Conservation (phyloP, 2,329 filamentous ascomycete species). For the Xylariaceae sp. region DNA sequence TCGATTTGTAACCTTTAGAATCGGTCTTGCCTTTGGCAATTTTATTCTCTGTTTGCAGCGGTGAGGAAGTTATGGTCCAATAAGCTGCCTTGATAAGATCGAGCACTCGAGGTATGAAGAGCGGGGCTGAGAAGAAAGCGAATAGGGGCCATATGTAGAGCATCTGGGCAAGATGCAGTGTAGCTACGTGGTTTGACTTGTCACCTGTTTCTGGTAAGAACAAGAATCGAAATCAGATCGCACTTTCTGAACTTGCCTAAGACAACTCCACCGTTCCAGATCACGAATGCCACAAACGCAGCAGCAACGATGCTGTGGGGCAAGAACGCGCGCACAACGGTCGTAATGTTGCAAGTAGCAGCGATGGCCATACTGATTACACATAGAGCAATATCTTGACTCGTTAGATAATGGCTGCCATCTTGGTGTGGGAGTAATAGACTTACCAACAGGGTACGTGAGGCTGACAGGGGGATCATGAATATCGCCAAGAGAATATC, state of each 20-base stretch:
- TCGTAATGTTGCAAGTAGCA: constrained; percentile 45
- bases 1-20: neutral
- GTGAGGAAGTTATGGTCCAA: constrained; percentile 1
- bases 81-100: constrained; percentile 29
- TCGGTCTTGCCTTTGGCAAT: neutral
- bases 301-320: constrained; percentile 60
- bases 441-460: constrained; percentile 49
- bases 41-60: no score
- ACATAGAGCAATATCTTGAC: constrained; percentile 51
- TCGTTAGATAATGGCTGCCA: constrained; percentile 3
- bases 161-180: constrained; percentile 85
- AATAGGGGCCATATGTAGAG: constrained; percentile 93
- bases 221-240: neutral
- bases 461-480: constrained; percentile 50
- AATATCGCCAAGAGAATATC: constrained; percentile 48
- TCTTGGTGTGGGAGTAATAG: no score
- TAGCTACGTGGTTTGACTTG: constrained; percentile 89
- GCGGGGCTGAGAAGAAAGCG: constrained; percentile 80
- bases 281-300: constrained; percentile 70
- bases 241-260: constrained; percentile 54
- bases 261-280: constrained; percentile 88
- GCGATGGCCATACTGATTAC: constrained; percentile 62
- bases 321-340: constrained; percentile 48
- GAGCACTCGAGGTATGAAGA: constrained; percentile 56
- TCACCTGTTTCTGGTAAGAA: constrained; percentile 58